Percentiles rank a stretch among this genome's conserved stretches.
Evolutionary conservation across 331 rosid species (phyloP).

Genomic region (Saraca asoca): DNA sequence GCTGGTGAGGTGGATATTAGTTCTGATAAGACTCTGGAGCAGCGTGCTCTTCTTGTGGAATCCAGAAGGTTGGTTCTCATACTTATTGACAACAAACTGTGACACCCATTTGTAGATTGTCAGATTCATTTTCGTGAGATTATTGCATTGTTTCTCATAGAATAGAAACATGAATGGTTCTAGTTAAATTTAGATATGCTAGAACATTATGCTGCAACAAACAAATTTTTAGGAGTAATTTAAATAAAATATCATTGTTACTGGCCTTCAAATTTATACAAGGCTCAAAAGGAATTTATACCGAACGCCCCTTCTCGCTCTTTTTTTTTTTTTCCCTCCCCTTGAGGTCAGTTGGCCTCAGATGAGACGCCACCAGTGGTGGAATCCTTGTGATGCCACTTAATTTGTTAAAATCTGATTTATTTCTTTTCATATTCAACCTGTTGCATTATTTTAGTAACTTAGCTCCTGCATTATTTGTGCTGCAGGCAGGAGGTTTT

Average conservation of each 20-base stretch:
- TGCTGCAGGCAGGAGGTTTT: conserved; percentile 89
- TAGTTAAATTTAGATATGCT: conserved; percentile 8
- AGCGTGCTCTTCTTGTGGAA: conserved; percentile 62
- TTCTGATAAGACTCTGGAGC: conserved; percentile 51
- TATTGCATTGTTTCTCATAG: conserved; percentile 21
- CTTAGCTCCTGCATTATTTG: conserved; percentile 34
- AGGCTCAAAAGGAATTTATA: conserved; percentile 13
- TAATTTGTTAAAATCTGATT: too few species aligned
- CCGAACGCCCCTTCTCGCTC: conserved; percentile 4
- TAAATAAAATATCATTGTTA: conserved; percentile 3
- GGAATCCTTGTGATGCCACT: too few species aligned
- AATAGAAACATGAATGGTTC: not conserved
- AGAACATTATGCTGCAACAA: not conserved
- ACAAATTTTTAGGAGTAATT: not conserved
- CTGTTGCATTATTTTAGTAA: conserved; percentile 22
- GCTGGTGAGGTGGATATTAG: conserved; percentile 44
- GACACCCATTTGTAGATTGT: not conserved
- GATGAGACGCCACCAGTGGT: too few species aligned
- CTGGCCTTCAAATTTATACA: conserved; percentile 5
- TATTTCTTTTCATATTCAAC: not conserved
- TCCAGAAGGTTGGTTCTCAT: conserved; percentile 67
- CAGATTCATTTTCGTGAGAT: conserved; percentile 6
- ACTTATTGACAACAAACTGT: not conserved
- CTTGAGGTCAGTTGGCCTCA: conserved; percentile 13
- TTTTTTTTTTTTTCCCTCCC: not conserved